These are phyloP conservation scores for Coemansia sp. DNA, from an alignment of 192 early-diverging fungal species.

Conservation along the genomic window DNA sequence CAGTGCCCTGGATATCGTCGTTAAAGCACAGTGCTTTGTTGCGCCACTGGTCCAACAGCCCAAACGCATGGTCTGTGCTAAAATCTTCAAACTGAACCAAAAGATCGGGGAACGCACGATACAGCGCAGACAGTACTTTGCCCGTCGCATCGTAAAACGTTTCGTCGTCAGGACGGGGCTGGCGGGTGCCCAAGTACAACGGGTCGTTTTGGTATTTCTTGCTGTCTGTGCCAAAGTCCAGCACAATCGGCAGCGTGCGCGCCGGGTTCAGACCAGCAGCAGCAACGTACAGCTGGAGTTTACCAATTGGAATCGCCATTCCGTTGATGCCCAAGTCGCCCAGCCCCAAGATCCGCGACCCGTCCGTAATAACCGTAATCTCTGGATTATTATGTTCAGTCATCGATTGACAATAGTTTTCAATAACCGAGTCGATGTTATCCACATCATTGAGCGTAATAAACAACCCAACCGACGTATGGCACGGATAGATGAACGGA, in stretches of 20 bases:
- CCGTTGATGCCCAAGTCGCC: slow-evolving; percentile 94
- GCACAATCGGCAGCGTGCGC: slow-evolving; percentile 81
- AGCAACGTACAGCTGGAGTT: slow-evolving; percentile 87
- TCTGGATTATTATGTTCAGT: slow-evolving; percentile 63
- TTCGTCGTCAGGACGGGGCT: slow-evolving; percentile 60
- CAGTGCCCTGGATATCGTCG: slow-evolving; percentile 67
- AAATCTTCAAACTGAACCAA: slow-evolving; percentile 98
- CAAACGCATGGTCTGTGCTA: slow-evolving; percentile 90
- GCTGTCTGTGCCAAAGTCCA: slow-evolving; percentile 92
- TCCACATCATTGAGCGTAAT: slow-evolving; percentile 74
- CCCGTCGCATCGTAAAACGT: slow-evolving; percentile 77
- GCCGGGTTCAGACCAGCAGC: slow-evolving; percentile 82
- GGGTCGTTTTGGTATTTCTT: slow-evolving; percentile 77
- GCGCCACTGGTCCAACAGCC: slow-evolving; percentile 75
- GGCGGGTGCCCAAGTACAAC: slow-evolving; percentile 79
- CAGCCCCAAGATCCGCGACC: slow-evolving; percentile 87
- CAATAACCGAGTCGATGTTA: slow-evolving; percentile 71
- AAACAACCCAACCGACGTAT: slow-evolving; percentile 79
- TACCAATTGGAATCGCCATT: slow-evolving; percentile 95
- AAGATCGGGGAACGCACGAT: slow-evolving; percentile 70
- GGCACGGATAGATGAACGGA: slow-evolving; percentile 74
- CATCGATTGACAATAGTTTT: slow-evolving; percentile 70
- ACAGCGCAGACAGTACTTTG: slow-evolving; percentile 70
- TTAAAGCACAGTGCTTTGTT: slow-evolving; percentile 82
- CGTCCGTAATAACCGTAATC: slow-evolving; percentile 93